Evolutionary conservation across 345 rosid genomes (phyloP).

Genomic region (Pugionium dolabratum): DNA sequence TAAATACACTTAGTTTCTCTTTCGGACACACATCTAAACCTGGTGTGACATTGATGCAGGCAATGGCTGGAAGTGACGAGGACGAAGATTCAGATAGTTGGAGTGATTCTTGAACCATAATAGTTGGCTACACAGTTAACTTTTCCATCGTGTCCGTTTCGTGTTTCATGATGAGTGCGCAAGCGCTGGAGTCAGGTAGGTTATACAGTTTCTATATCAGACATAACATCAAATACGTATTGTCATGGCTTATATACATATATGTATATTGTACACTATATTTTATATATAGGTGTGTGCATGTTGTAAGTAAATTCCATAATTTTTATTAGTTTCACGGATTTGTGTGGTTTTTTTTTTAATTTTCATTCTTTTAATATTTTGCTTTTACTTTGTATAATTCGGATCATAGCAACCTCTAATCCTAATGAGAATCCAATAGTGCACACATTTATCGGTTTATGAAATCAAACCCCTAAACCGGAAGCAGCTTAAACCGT

Average conservation of each 20-base stretch:
- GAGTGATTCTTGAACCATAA: constrained; percentile 82
- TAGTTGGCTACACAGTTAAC: constrained; percentile 4
- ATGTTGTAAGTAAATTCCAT: constrained; percentile 34
- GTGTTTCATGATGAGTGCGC: constrained; percentile 32
- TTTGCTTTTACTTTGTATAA: background rate
- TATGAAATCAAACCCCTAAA: background rate
- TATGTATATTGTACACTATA: constrained; percentile 22
- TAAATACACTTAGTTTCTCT: background rate
- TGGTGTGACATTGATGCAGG: constrained; percentile 46
- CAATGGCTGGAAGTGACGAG: constrained; percentile 92
- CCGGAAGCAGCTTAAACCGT: background rate
- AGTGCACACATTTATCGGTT: too few species aligned
- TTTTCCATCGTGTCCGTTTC: constrained; percentile 19
- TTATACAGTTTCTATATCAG: constrained; percentile 34
- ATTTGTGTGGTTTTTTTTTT: background rate
- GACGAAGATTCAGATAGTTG: constrained; percentile 88
- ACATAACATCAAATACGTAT: constrained; percentile 34
- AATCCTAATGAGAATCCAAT: too few species aligned
- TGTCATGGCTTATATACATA: constrained; percentile 10
- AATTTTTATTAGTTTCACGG: constrained; percentile 23
- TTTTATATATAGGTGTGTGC: constrained; percentile 33
- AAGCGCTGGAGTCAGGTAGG: constrained; percentile 37
- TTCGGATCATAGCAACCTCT: too few species aligned
- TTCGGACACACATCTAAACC: constrained; percentile 17
- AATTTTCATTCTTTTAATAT: background rate